Evolutionary conservation across 2,329 filamentous ascomycete genomes (phyloP), one percentile per base, ranked within the genome.

Genomic region (Furcasterigmium furcatum): DNA sequence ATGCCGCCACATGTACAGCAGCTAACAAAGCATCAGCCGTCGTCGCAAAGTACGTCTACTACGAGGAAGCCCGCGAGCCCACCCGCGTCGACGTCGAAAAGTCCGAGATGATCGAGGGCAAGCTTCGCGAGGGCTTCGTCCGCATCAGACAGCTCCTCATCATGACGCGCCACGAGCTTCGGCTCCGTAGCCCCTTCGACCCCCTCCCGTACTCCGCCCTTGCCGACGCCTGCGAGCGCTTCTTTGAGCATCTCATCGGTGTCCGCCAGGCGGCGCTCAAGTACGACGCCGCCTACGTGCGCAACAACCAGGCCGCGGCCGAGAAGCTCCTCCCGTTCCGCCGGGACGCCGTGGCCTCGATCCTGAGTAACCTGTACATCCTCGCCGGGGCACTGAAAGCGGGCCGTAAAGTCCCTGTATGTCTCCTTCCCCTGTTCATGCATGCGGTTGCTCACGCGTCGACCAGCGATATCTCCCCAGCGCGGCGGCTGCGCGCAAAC

Each of bases 111-210:
- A 70, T 82, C 3, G 79, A 83, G 58, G 78, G 76, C 12, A 71
- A 76, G 24, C 62, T 83, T n/a, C 68, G 79, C 35, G 79, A 83
- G 62, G 77, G 77, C 4, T 82, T 82, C 41, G 74, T 82, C 7
- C 64, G 79, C 35, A 73, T 82, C 43, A 65, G 78, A 34, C 76
- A 82, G 53, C 64, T 82, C 9, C 59, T 82, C 46, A 65, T 67
- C 29, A 67, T 82, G 49, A 80, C 79, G 0, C 71, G 75, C 16
- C 79, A 83, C 53, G 79, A 83, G 53, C 72, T 80, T 50, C 76
- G 79, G 3, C 68, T 82, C 29, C 73, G 79, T 19, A 77, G 70
- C 2, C 75, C 76, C 2, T 82, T 82, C 51, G 70, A 82, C 45
- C 73, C 77, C 1, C 60, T 76, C 2, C 77, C 78, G 0, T 82